phyloP scores from a whole-genome alignment of 768 basidiomycete species.

The Clavaria fumosa region DNA sequence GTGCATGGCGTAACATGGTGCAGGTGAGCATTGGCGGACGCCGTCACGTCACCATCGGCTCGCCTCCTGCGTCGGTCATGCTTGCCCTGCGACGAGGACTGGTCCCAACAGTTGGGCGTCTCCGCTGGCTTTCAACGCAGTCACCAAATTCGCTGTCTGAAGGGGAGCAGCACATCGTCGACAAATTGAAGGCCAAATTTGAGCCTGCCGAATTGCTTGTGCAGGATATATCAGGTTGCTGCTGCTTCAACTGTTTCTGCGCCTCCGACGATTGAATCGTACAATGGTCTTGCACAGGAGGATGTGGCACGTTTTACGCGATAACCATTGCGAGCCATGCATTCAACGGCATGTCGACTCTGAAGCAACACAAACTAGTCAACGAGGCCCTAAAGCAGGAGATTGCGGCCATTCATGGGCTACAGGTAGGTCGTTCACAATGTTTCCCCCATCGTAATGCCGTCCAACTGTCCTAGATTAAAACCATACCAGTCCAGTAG shows the following conservation, averaged over 20 bases:
- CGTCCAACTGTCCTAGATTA: slow-evolving; percentile 20
- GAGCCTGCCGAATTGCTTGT: slow-evolving; percentile 71
- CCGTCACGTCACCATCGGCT: slow-evolving; percentile 3
- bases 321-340: slow-evolving; percentile 73
- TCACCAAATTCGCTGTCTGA: slow-evolving; percentile 22
- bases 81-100: slow-evolving; percentile 24
- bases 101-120: slow-evolving; percentile 12
- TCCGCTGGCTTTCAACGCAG: slow-evolving; percentile 19
- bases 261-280: slow-evolving; percentile 2
- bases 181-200: slow-evolving; percentile 63
- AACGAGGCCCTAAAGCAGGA: slow-evolving; percentile 77
- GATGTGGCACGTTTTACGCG: slow-evolving; percentile 95
- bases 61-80: slow-evolving; percentile 11
- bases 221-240: slow-evolving; percentile 86
- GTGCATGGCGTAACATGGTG: no score
- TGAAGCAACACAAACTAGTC: slow-evolving; percentile 91
- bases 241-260: slow-evolving; percentile 5
- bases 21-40: no score
- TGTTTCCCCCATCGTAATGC: background rate
- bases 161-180: slow-evolving; percentile 56
- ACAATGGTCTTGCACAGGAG: slow-evolving; percentile 41
- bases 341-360: slow-evolving; percentile 73
- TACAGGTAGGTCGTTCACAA: slow-evolving; percentile 51
- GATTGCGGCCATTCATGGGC: slow-evolving; percentile 81
- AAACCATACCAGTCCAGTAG: slow-evolving; percentile 26